phyloP scores from a whole-genome alignment of 2,329 filamentous ascomycete genomes.

The Epichloe glyceriae region DNA sequence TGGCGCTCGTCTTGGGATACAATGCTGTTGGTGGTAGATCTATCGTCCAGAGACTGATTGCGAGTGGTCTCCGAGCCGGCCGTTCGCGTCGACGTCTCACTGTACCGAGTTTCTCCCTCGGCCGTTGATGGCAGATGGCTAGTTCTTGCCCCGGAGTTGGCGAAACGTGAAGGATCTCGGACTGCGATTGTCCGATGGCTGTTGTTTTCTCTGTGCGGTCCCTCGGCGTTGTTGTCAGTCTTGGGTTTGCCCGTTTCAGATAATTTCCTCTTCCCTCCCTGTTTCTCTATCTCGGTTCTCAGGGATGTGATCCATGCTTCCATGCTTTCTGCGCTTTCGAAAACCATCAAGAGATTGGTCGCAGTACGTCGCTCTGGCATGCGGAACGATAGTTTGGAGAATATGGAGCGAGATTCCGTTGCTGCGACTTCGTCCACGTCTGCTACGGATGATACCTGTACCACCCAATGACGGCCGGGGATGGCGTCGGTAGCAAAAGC shows the following conservation, averaged over 20 bases:
- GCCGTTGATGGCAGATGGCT: neutral
- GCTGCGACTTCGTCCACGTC: conserved; percentile 41
- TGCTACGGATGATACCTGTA: conserved; percentile 58
- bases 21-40: conserved; percentile 44
- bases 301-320: conserved; percentile 59
- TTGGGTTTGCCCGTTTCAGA: conserved; percentile 46
- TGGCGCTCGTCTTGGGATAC: conserved; percentile 46
- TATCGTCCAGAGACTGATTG: conserved; percentile 36
- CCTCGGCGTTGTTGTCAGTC: conserved; percentile 23
- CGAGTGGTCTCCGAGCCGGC: conserved; percentile 15
- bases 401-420: conserved; percentile 44
- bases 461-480: conserved; percentile 66
- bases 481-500: conserved; percentile 73
- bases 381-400: conserved; percentile 52
- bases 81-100: conserved; percentile 6
- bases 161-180: conserved; percentile 32
- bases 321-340: conserved; percentile 62
- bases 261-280: conserved; percentile 52
- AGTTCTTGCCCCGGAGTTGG: conserved; percentile 6
- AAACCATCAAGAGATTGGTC: conserved; percentile 57
- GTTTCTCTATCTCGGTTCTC: conserved; percentile 54
- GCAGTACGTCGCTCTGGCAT: conserved; percentile 39
- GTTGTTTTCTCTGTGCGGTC: conserved; percentile 23
- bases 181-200: conserved; percentile 36
- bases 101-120: conserved; percentile 2